Conservation (phyloP, 495 filamentous ascomycete genomes). For the Xylaria intraflava region DNA sequence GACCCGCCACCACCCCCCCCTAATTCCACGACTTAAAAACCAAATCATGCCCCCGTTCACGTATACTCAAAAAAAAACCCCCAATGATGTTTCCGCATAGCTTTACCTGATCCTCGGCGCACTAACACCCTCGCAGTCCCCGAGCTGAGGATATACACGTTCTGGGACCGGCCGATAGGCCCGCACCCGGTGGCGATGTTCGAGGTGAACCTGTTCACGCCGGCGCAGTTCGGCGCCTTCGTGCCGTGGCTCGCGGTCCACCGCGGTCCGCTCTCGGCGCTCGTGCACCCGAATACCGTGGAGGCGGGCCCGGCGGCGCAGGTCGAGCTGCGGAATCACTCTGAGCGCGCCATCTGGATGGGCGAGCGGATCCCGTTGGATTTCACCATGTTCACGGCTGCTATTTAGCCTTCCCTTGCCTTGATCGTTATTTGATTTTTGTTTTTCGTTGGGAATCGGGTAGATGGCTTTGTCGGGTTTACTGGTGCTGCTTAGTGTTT, state of each 20-base stretch:
- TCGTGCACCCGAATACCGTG: slow-evolving; percentile 76
- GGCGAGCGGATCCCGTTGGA: slow-evolving; percentile 68
- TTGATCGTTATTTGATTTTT: too few species aligned
- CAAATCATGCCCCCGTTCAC: background rate
- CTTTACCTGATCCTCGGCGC: too few species aligned
- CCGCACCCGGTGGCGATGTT: slow-evolving; percentile 87
- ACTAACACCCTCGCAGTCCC: slow-evolving; percentile 52
- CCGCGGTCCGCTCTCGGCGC: slow-evolving; percentile 69
- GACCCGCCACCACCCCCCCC: slow-evolving; percentile 15
- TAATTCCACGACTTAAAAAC: too few species aligned
- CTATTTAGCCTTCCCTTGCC: too few species aligned
- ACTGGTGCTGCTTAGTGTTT: too few species aligned
- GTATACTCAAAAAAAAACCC: too few species aligned
- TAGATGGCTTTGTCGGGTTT: too few species aligned
- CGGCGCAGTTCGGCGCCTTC: slow-evolving; percentile 83
- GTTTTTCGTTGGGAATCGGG: too few species aligned
- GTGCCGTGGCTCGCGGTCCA: slow-evolving; percentile 78
- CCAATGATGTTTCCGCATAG: too few species aligned
- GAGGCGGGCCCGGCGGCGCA: slow-evolving; percentile 26
- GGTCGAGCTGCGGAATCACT: slow-evolving; percentile 58
- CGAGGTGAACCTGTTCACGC: slow-evolving; percentile 82
- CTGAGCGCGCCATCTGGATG: slow-evolving; percentile 78
- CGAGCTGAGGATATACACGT: slow-evolving; percentile 72
- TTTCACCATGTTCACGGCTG: background rate
- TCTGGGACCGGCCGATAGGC: slow-evolving; percentile 72